Base-by-base conservation (phyloP, 1,284 basidiomycete genomes). In the Mycosarcoma mackinlayi region DNA sequence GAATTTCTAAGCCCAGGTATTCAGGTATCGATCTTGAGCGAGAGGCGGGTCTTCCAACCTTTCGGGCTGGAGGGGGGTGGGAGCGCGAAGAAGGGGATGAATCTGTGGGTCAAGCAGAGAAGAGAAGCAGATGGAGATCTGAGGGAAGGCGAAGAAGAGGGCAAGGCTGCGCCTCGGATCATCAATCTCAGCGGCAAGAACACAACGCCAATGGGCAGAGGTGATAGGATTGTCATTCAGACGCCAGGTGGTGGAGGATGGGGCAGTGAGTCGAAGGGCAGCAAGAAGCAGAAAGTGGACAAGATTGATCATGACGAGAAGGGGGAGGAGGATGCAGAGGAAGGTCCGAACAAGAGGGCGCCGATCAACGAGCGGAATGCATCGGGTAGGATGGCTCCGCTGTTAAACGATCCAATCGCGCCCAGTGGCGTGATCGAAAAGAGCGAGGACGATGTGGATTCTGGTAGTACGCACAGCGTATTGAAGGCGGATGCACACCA, bases 171-270 rank as follows among this genome's bases (percentile, higher is more conserved):
- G 9, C 59, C 87, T 18, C 86, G 93, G 19, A 85, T 88, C 30
- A 90, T 97, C 78, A 96, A 94, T 79, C 88, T 97, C 37, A 93
- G 94, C 18, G 93, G 94, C 8, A 97, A 97, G 65, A 74, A 90
- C 40, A 92, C 91, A 0, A 88, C 94, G 40, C 88, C 88, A 83
- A 93, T 94, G 89, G 91, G 90, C 45, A 90, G 90, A 74, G 90
- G 91, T 2, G 93, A 96, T 83, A 85, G 87, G 39, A 84, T 95
- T 57, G 73, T 91, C 55, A 89, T 96, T 57, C 89, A 93, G 83
- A 97, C 94, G 3, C 94, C 94, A 0, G 94, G 94, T 1, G 94
- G 92, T 6, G 94, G 94, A 3, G 94, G 89, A 1, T 97, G 92
- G 92, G 93, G 94, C 1, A 37, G 30, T 8, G 40, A 24, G 3